A percentile compares a stretch with the other conserved stretches of the same genome.
phyloP scores from a whole-genome alignment of 2,329 filamentous ascomycete genomes.

The Apiospora kogelbergensis region DNA sequence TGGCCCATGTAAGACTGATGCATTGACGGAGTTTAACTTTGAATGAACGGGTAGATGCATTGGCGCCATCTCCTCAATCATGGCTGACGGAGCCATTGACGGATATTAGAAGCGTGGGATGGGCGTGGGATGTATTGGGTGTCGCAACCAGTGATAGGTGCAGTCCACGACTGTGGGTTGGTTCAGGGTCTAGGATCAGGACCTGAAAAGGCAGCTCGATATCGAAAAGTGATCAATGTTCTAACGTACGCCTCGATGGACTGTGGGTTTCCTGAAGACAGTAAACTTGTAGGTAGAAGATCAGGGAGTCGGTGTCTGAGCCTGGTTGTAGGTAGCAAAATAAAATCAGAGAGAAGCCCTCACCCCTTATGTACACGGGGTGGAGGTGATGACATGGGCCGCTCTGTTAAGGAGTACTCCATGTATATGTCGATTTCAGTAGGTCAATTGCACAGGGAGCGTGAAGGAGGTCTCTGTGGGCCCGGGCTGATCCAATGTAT shows the following conservation, averaged over 20 bases:
- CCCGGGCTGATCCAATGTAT: slow-evolving; percentile 19
- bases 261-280: not conserved
- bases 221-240: not conserved
- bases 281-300: slow-evolving; percentile 11
- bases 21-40: slow-evolving; percentile 47
- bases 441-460: slow-evolving; percentile 2
- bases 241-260: not conserved
- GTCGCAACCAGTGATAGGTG: slow-evolving; percentile 17
- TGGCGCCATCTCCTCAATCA: slow-evolving; percentile 39
- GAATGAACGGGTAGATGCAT: slow-evolving; percentile 44
- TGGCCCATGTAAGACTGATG: slow-evolving; percentile 58
- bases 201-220: not conserved
- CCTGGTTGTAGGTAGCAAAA: slow-evolving; percentile 12
- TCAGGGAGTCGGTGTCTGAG: slow-evolving; percentile 11
- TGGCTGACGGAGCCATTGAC: slow-evolving; percentile 52
- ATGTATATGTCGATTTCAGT: slow-evolving; percentile 15
- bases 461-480: slow-evolving; percentile 15
- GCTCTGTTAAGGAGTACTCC: not conserved
- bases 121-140: slow-evolving; percentile 28
- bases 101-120: slow-evolving; percentile 35
- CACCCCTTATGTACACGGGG: slow-evolving; percentile 16
- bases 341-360: slow-evolving; percentile 18
- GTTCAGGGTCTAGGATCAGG: slow-evolving; percentile 11
- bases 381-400: not conserved
- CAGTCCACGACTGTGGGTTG: slow-evolving; percentile 7